Base-by-base conservation (phyloP, 2,329 filamentous ascomycete genomes). In the Sporothrix phasma region DNA sequence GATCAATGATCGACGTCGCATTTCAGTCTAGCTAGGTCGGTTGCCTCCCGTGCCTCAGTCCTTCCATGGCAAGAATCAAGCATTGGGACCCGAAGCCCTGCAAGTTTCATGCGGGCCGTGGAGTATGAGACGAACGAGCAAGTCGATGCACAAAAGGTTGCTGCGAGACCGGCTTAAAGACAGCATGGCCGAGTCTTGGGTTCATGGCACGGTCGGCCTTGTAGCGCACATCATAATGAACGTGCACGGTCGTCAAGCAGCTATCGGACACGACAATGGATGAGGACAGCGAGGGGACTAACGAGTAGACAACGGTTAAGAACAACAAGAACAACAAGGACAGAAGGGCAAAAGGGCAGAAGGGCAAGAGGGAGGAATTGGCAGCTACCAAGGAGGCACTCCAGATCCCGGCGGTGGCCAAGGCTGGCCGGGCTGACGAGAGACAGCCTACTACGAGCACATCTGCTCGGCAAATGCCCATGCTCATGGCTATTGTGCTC, bases 391-490 rank as follows among this genome's bases (percentile, higher is more conserved):
- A 47, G 11, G 24, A 13, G 24, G 5, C 17, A 7, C 26, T 24
- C 0, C n/a, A n/a, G n/a, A n/a, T n/a, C n/a, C n/a, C 56, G 46
- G 10, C 24, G 22, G 34, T 43, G 8, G 29, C 22, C 31, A 51
- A 46, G 47, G 47, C 31, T 8, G 31, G 24, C 24, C 24, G 31
- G 5, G n/a, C 17, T 5, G 24, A 43, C 19, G 26, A 46, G 37
- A 7, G n/a, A 56, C 39, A 15, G 39, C 15, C 24, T 41, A 54
- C 22, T 64, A 61, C 56, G 39, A 49, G 7, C 56, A 64, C 22
- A 60, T 68, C 2, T 61, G 58, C 24, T 51, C 56, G 3, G 66
- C 62, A 7, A 70, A 70, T 54, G 69, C 70, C 39, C 68, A 71
- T 43, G 69, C 68, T 1, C 69, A 68, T 66, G 41, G 51, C 34